Base-by-base conservation (phyloP, 2,329 filamentous ascomycete genomes). In the Fusarium torulosum region DNA sequence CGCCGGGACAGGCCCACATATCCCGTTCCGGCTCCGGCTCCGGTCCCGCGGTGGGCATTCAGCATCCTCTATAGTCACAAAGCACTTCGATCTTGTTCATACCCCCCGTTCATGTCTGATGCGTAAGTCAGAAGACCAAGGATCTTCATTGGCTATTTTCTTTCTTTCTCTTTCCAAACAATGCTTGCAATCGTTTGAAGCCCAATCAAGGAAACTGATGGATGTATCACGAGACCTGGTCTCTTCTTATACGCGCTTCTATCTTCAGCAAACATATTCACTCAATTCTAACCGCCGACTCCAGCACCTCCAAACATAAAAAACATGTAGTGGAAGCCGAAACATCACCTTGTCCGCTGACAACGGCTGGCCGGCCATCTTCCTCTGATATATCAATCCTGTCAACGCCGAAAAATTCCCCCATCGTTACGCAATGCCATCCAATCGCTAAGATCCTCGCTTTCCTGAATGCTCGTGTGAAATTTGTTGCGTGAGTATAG, bases 221-320 rank as follows among this genome's bases (percentile, higher is more conserved):
- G 46, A 56, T 61, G 38, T 43, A 42, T 70, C 50, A 51, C 37
- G 47, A 59, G 61, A 54, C 57, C 55, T 63, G 43, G 47, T 56
- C 61, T 66, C 63, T 64, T 46, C 65, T 54, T 56, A 19, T 27
- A 38, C 53, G 47, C 46, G 29, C 66, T 65, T 63, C 63, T 72
- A 73, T 72, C 55, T 63, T 68, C 52, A 72, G 59, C 44, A 67
- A 55, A 54, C 46, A 53, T 59, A 57, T 57, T 60, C 66, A 70
- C 49, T 54, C 66, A 68, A 55, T 70, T 72, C 70, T 72, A 72
- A 68, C 70, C 70, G 50, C 59, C 38, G 60, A 71, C 70, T 72
- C 69, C 59, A 19, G 51, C 66, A 58, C 60, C 56, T 62, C 38
- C 29, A 59, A 66, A 66, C 62, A 64, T 53, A 50, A 61, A 53